These are phyloP conservation scores for Dichotomopilus funicola DNA, from an alignment of 2,329 filamentous ascomycete genomes.

Conservation along the genomic window DNA sequence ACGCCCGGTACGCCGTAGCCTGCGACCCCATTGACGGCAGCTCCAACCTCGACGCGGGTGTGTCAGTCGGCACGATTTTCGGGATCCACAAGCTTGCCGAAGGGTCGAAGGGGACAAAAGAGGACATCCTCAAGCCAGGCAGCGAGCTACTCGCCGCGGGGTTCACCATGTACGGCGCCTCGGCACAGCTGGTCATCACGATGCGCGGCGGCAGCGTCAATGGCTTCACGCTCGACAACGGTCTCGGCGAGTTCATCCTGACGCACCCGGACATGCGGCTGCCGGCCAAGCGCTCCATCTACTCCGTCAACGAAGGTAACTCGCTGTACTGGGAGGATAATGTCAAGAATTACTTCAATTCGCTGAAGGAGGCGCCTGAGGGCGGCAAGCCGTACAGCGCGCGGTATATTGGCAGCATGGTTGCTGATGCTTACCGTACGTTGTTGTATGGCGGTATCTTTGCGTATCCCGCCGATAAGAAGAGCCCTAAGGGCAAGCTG, in stretches of 20 bases:
- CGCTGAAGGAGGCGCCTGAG: constrained; percentile 68
- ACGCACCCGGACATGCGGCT: constrained; percentile 93
- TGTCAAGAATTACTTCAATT: constrained; percentile 82
- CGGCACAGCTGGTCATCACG: constrained; percentile 90
- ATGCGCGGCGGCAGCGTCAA: constrained; percentile 91
- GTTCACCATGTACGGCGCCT: constrained; percentile 99
- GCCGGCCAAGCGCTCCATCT: constrained; percentile 74
- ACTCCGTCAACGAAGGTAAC: constrained; percentile 99
- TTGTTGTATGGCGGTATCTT: constrained; percentile 94
- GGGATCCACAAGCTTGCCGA: constrained; percentile 86
- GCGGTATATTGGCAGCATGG: constrained; percentile 96
- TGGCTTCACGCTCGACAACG: constrained; percentile 95
- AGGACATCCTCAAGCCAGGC: constrained; percentile 83
- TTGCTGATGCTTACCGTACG: constrained; percentile 94
- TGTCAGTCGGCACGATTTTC: constrained; percentile 97
- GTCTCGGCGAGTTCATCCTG: constrained; percentile 96
- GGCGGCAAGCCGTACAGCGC: constrained; percentile 86
- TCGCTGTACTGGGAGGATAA: constrained; percentile 90
- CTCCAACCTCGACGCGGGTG: constrained; percentile 94
- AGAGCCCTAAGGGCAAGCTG: constrained; percentile 97
- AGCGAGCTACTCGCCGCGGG: constrained; percentile 87
- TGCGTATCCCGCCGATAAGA: constrained; percentile 95
- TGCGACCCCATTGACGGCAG: constrained; percentile 98
- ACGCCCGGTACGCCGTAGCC: constrained; percentile 85
- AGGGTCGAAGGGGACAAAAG: constrained; percentile 63